These are phyloP conservation scores for Penicillium desertorum DNA, from an alignment of 495 filamentous ascomycete species.

Conservation along the genomic window DNA sequence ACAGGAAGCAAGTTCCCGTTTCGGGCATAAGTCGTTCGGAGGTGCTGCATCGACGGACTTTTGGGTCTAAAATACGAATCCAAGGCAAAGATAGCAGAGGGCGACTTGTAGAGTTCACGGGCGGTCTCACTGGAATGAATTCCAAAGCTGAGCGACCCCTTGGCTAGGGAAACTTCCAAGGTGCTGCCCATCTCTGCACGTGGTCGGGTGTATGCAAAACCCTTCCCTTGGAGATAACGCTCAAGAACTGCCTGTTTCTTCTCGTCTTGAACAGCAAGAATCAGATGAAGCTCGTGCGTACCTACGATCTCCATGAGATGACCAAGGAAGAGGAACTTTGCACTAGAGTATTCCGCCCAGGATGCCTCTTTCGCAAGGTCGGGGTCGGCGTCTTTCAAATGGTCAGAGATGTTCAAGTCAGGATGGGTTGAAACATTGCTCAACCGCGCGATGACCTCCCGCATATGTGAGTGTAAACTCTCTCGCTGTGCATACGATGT, in stretches of 20 bases:
- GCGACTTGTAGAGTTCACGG: conserved; percentile 40
- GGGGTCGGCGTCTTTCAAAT: conserved; percentile 35
- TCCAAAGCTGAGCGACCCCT: conserved; percentile 47
- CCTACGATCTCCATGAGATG: conserved; percentile 49
- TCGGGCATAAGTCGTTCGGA: conserved; percentile 45
- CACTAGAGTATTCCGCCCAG: conserved; percentile 57
- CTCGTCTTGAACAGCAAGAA: conserved; percentile 45
- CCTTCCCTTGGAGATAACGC: conserved; percentile 51
- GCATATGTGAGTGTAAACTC: conserved; percentile 31
- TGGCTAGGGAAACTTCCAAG: conserved; percentile 36
- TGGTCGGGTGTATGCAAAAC: conserved; percentile 43
- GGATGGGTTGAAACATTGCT: conserved; percentile 54
- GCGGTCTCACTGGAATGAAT: conserved; percentile 47
- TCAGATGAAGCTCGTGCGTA: conserved; percentile 45
- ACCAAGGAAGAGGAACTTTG: conserved; percentile 57
- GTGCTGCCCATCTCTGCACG: conserved; percentile 41
- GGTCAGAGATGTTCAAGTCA: conserved; percentile 50
- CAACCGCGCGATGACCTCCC: conserved; percentile 42
- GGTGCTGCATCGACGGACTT: conserved; percentile 40
- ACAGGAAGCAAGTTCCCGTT: conserved; percentile 47
- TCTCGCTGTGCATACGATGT: conserved; percentile 21
- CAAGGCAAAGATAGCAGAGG: conserved; percentile 53
- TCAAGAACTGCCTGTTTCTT: conserved; percentile 51
- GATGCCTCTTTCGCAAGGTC: conserved; percentile 47
- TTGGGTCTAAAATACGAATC: conserved; percentile 49